phyloP scores from a whole-genome alignment of 2,329 filamentous ascomycete species.

The Venturia nashicola region DNA sequence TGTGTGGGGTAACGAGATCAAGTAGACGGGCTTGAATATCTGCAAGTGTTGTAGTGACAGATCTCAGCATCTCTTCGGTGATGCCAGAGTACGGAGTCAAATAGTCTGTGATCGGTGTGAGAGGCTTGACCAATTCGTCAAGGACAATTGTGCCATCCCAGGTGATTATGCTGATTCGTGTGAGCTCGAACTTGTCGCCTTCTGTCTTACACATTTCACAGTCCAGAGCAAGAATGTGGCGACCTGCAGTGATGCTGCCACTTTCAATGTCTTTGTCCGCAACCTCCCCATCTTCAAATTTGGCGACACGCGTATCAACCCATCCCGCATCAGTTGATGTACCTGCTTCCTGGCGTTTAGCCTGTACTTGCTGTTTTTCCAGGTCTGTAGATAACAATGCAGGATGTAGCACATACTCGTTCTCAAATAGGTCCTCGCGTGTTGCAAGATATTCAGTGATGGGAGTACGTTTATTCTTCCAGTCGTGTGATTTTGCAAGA shows the following conservation, averaged over 20 bases:
- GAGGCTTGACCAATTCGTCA: constrained; percentile 86
- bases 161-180: constrained; percentile 72
- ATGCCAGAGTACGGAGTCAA: constrained; percentile 81
- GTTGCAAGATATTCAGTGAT: constrained; percentile 69
- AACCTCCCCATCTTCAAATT: constrained; percentile 53
- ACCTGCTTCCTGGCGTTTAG: constrained; percentile 38
- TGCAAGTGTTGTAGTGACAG: constrained; percentile 67
- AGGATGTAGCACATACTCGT: constrained; percentile 77
- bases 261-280: constrained; percentile 60
- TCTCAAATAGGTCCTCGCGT: constrained; percentile 62
- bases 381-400: constrained; percentile 50
- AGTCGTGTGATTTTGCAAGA: constrained; percentile 49
- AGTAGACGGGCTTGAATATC: constrained; percentile 76
- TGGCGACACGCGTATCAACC: constrained; percentile 64
- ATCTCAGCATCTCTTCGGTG: constrained; percentile 68
- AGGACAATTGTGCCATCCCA: constrained; percentile 77
- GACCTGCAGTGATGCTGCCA: constrained; percentile 73
- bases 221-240: constrained; percentile 70
- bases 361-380: constrained; percentile 41
- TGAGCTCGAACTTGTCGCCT: constrained; percentile 67
- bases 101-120: constrained; percentile 81
- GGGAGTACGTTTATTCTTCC: constrained; percentile 64
- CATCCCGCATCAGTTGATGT: constrained; percentile 53
- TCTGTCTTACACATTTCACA: constrained; percentile 97
- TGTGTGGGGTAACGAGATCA: constrained; percentile 55